phyloP scores from a whole-genome alignment of 352 stramenopile species.

The Pythium dissotocum region DNA sequence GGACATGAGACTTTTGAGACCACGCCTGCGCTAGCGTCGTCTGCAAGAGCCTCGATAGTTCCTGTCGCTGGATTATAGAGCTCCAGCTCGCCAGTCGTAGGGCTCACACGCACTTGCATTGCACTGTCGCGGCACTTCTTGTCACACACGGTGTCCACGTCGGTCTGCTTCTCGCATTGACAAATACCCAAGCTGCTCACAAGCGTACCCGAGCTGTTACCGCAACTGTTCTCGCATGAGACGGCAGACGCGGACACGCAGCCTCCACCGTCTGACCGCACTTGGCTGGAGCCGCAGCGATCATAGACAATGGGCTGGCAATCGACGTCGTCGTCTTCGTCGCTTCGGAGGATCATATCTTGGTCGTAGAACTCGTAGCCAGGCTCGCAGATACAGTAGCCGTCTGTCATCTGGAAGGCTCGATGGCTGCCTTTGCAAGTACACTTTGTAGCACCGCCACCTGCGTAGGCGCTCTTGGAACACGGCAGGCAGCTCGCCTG shows the following conservation, averaged over 20 bases:
- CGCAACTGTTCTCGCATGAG: constrained; percentile 59
- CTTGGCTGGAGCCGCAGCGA: constrained; percentile 69
- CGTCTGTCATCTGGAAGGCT: constrained; percentile 90
- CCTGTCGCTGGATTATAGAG: constrained; percentile 58
- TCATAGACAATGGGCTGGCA: constrained; percentile 92
- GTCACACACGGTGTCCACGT: constrained; percentile 83
- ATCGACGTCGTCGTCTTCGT: constrained; percentile 85
- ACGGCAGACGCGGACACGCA: constrained; percentile 55
- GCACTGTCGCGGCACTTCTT: constrained; percentile 62
- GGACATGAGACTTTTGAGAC: constrained; percentile 58
- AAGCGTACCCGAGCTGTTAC: constrained; percentile 70
- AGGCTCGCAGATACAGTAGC: constrained; percentile 91
- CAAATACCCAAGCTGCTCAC: constrained; percentile 84
- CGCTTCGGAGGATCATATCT: constrained; percentile 75
- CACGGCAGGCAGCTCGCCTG: constrained; percentile 83
- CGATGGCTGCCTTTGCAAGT: constrained; percentile 86
- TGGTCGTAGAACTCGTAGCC: constrained; percentile 92
- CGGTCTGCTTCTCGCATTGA: constrained; percentile 74
- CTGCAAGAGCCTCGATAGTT: constrained; percentile 25
- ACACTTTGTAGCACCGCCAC: constrained; percentile 61
- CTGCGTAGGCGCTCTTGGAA: constrained; percentile 77
- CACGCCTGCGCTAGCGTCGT: constrained; percentile 28
- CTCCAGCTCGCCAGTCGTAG: constrained; percentile 48
- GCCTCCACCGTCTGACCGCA: constrained; percentile 68
- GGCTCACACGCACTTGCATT: constrained; percentile 40